These are phyloP conservation scores for Clonostachys rosea DNA, from an alignment of 2,329 filamentous ascomycete species.

Conservation along the genomic window DNA sequence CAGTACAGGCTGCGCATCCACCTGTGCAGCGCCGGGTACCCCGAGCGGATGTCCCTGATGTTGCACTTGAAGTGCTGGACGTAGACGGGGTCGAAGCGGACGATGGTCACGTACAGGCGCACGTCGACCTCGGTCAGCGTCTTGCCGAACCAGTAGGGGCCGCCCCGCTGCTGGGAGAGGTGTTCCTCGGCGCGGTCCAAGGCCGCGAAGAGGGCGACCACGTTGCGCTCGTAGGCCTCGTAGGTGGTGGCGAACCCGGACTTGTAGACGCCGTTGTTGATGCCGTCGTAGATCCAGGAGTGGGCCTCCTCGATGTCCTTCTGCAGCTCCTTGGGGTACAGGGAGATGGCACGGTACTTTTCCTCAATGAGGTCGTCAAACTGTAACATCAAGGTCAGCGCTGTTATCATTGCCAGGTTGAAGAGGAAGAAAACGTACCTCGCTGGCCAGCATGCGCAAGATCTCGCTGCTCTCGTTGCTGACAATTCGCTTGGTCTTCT, in stretches of 20 bases:
- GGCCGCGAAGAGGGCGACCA: constrained; percentile 65
- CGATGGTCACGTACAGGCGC: constrained; percentile 65
- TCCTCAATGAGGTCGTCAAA: constrained; percentile 69
- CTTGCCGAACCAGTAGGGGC: constrained; percentile 72
- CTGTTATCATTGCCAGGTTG: too few species aligned
- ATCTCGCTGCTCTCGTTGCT: constrained; percentile 93
- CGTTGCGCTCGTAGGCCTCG: constrained; percentile 74
- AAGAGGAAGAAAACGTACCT: constrained; percentile 36
- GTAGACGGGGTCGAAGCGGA: constrained; percentile 75
- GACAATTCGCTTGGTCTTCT: constrained; percentile 69
- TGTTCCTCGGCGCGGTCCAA: constrained; percentile 75
- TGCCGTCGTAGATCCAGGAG: constrained; percentile 72
- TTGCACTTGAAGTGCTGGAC: constrained; percentile 90
- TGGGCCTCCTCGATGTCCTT: constrained; percentile 71
- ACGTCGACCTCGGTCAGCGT: constrained; percentile 79
- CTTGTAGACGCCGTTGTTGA: constrained; percentile 71
- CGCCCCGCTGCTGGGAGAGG: constrained; percentile 38
- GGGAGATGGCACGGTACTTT: constrained; percentile 54
- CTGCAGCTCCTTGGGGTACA: constrained; percentile 64
- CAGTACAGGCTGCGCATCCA: constrained; percentile 87
- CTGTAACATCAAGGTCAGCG: constrained; percentile 9
- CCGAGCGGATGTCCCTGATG: constrained; percentile 75
- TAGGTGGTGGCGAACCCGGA: constrained; percentile 82
- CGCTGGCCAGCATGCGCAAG: constrained; percentile 80
- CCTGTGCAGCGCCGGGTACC: constrained; percentile 74